Conservation (phyloP, 768 basidiomycete species). For the Cystobasidium tubakii region DNA sequence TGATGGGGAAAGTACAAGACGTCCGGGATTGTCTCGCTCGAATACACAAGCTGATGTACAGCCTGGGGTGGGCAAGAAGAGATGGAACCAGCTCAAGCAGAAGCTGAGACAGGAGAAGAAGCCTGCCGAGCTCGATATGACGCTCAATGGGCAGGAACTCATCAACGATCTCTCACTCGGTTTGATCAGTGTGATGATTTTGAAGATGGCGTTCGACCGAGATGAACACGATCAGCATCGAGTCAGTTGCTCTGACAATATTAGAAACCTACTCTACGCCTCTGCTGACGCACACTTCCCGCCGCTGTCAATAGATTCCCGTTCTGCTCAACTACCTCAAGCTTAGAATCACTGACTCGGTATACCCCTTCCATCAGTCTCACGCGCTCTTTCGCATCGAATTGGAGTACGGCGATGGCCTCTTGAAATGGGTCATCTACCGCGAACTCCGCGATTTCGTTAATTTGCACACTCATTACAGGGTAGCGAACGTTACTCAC, state of each 20-base stretch:
- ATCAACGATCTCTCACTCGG: slow-evolving; percentile 53
- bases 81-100: slow-evolving; percentile 37
- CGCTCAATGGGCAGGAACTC: slow-evolving; percentile 33
- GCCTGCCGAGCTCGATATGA: slow-evolving; percentile 26
- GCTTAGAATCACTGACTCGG: slow-evolving; percentile 75
- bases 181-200: slow-evolving; percentile 69
- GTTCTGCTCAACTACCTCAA: slow-evolving; percentile 57
- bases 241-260: slow-evolving; percentile 32
- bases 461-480: slow-evolving; percentile 80
- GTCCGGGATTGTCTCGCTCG: background rate
- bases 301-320: slow-evolving; percentile 36
- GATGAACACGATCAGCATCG: slow-evolving; percentile 80
- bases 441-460: slow-evolving; percentile 87
- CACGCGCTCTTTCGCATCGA: slow-evolving; percentile 84
- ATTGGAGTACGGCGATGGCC: slow-evolving; percentile 82
- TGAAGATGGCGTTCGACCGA: slow-evolving; percentile 67
- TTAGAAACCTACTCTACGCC: background rate
- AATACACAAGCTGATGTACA: slow-evolving; percentile 9
- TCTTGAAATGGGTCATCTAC: slow-evolving; percentile 61
- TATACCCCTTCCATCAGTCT: slow-evolving; percentile 68
- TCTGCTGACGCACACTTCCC: background rate
- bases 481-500: slow-evolving; percentile 62
- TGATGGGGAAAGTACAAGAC: background rate
- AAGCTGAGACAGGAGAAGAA: slow-evolving; percentile 37
- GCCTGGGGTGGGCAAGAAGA: background rate